A percentile compares a stretch with the other conserved stretches of the same genome.
Evolutionary conservation across 495 filamentous ascomycete species (phyloP).

Genomic region (Penicillium canariense): DNA sequence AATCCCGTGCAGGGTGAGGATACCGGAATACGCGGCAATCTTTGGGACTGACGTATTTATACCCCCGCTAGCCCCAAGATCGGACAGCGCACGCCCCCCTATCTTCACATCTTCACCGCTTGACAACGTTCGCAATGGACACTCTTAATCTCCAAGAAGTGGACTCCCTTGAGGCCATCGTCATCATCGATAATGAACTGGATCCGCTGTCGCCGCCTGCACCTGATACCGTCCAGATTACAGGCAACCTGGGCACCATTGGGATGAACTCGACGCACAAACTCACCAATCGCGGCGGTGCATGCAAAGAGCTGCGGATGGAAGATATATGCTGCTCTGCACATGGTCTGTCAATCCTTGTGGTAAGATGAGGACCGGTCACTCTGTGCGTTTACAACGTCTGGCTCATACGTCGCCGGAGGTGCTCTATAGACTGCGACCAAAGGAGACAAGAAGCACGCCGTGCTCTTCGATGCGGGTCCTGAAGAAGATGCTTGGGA

Average conservation of each 20-base stretch:
- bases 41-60: not conserved
- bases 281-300: constrained; percentile 41
- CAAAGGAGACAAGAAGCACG: constrained; percentile 48
- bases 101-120: not conserved
- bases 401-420: not conserved
- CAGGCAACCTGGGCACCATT: constrained; percentile 41
- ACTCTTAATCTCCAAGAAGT: constrained; percentile 38
- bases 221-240: constrained; percentile 47
- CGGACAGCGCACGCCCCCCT: not conserved
- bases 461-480: constrained; percentile 60
- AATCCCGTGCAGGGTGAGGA: not conserved
- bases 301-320: constrained; percentile 48
- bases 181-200: constrained; percentile 58
- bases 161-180: constrained; percentile 45
- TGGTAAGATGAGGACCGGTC: constrained; percentile 33
- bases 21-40: not conserved
- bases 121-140: not conserved
- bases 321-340: constrained; percentile 59
- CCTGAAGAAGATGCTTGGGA: constrained; percentile 58
- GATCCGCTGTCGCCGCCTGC: constrained; percentile 54
- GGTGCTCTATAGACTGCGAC: constrained; percentile 48
- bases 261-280: constrained; percentile 30
- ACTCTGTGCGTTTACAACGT: not conserved
- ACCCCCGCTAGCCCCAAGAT: not conserved
- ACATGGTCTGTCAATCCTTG: constrained; percentile 56